Percentiles rank a stretch among this genome's conserved stretches.
Evolutionary conservation across 169 alveolate genomes (phyloP).

Genomic region (Eimeria maxima): DNA sequence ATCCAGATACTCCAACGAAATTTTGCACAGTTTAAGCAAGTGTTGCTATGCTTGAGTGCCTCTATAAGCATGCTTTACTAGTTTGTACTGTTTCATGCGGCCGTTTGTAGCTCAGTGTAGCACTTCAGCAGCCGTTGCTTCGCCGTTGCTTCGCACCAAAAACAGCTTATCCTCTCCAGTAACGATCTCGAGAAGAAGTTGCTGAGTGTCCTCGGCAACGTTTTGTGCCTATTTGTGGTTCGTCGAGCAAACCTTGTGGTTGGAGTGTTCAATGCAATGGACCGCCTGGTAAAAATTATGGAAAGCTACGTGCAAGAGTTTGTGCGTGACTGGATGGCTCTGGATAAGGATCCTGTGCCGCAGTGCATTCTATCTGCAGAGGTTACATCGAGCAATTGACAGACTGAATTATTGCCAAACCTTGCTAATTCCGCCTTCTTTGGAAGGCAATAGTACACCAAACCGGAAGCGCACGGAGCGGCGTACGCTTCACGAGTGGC

Average conservation of each 20-base stretch:
- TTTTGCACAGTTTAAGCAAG: not conserved
- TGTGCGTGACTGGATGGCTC: not conserved
- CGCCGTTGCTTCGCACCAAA: not conserved
- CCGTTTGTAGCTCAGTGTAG: not conserved
- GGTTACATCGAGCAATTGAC: not conserved
- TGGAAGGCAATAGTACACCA: not conserved
- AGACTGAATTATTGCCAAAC: not conserved
- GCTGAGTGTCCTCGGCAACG: not conserved
- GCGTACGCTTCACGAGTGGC: not conserved
- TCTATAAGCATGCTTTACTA: not conserved
- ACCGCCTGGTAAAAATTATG: not conserved
- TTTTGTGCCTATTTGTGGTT: not conserved
- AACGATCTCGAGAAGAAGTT: not conserved
- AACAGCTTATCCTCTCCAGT: not conserved
- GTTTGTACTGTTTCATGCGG: not conserved
- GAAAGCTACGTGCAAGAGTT: not conserved
- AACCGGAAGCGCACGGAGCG: not conserved
- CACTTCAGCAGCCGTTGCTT: not conserved
- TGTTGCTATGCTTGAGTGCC: not conserved
- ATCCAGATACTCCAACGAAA: not conserved
- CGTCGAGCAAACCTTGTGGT: not conserved
- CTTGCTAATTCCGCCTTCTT: not conserved
- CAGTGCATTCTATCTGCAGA: not conserved
- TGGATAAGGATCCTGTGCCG: not conserved
- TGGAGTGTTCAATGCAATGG: not conserved